Conservation (phyloP, 2,329 filamentous ascomycete species). For the Lachnum nothofagi region DNA sequence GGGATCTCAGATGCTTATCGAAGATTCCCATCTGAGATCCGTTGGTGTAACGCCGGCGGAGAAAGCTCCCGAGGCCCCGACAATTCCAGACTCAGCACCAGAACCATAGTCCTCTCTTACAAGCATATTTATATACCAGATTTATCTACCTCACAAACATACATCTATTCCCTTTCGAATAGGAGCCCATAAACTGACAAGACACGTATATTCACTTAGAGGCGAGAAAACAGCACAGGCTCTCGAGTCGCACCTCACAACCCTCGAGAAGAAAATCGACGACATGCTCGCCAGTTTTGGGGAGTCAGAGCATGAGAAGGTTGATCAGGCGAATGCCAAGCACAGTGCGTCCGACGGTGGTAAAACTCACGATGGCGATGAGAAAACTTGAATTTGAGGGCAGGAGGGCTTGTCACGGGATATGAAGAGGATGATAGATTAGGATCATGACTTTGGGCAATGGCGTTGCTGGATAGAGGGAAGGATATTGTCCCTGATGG, state of each 20-base stretch:
- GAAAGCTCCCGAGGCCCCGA: too few species aligned
- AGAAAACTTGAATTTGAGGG: not conserved
- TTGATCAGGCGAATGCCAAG: constrained; percentile 16
- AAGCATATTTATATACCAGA: too few species aligned
- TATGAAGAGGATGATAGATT: too few species aligned
- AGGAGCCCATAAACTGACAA: not conserved
- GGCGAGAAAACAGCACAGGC: constrained; percentile 51
- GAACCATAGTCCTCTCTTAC: not conserved
- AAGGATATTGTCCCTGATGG: too few species aligned
- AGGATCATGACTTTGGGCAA: too few species aligned
- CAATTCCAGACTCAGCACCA: too few species aligned
- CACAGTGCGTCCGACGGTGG: not conserved
- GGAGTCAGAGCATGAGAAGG: constrained; percentile 22
- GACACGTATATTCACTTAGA: constrained; percentile 8
- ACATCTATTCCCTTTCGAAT: not conserved
- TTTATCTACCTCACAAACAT: not conserved
- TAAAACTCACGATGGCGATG: constrained; percentile 1
- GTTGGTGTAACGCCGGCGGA: too few species aligned
- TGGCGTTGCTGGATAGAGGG: too few species aligned
- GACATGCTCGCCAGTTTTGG: constrained; percentile 48
- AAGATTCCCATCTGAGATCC: too few species aligned
- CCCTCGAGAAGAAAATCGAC: constrained; percentile 52
- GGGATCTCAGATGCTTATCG: too few species aligned
- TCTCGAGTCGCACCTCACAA: constrained; percentile 49
- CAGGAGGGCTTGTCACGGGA: not conserved